Evolutionary conservation across 495 filamentous ascomycete genomes (phyloP), one percentile per base, ranked within the genome.

Genomic region (Cercophora newfieldiana): DNA sequence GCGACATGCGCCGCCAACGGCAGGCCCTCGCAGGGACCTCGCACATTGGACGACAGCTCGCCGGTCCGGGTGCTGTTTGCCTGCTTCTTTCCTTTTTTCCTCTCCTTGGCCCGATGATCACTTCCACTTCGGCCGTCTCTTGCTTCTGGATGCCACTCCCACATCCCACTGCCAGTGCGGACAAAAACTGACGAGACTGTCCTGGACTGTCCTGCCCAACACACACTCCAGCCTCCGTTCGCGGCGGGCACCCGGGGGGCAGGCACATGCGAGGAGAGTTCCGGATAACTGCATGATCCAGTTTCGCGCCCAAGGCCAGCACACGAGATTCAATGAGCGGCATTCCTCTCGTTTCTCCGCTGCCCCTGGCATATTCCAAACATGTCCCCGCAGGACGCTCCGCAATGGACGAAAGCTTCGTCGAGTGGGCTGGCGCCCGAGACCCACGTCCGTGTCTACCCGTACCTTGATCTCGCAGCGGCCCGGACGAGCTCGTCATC

Each of bases 51-150:
- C 59, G 59, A 62, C 44, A 62, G 7, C 21, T 18, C 19, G 25
- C 59, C 44, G 24, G 19, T 18, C 24, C 26, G 24, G 29, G 18
- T 1, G 24, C 37, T 48, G 22, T 22, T 7, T 48, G 10, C 22
- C 3, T 18, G 31, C 21, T 14, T 50, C 21, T 24, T 66, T 48
- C 18, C 57, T 53, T 49, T 30, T 31, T 18, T 37, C 19, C 58
- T 61, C 57, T 62, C 56, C 49, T 26, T 22, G 30, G 7, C 54
- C 26, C 51, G 66, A 51, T 28, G 66, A 68, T 68, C 66, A 48
- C 33, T 65, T 25, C 66, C 61, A 10, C 21, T 65, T 59, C 19
- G 14, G 49, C 22, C 26, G 55, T 28, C 61, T n/a, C 22, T 25
- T 56, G 61, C 61, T 37, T 64, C 61, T 61, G n/a, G n/a, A n/a